A percentile compares a stretch with the other conserved stretches of the same genome.
Conservation (phyloP, 371 early-diverging fungal genomes). For the Rhizomucor pusillus region DNA sequence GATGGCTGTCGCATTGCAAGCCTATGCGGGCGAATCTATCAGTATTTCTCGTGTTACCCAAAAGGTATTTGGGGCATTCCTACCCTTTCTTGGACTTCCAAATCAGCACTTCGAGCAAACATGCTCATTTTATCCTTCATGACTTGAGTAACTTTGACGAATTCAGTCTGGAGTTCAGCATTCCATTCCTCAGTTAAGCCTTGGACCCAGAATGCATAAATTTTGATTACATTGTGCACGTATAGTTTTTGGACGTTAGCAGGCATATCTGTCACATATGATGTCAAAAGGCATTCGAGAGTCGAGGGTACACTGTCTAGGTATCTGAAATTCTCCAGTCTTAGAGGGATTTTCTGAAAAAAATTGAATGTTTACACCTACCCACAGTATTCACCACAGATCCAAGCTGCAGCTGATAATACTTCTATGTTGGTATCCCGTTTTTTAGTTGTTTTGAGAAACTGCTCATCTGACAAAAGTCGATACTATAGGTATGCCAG, state of each 20-base stretch:
- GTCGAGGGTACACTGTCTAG: slow-evolving; percentile 50
- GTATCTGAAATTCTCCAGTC: slow-evolving; percentile 15
- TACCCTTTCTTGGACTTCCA: slow-evolving; percentile 87
- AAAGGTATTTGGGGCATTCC: slow-evolving; percentile 7
- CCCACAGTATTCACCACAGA: slow-evolving; percentile 85
- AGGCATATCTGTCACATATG: slow-evolving; percentile 54
- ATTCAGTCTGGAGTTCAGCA: slow-evolving; percentile 46
- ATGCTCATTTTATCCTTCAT: slow-evolving; percentile 53
- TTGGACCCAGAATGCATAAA: slow-evolving; percentile 67
- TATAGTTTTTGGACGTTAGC: slow-evolving; percentile 68
- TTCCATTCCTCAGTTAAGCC: slow-evolving; percentile 59
- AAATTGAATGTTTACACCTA: slow-evolving; percentile 12
- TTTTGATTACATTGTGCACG: slow-evolving; percentile 73
- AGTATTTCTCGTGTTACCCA: neutral
- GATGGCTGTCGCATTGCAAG: slow-evolving; percentile 56
- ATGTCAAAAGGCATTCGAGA: slow-evolving; percentile 55
- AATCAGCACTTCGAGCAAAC: slow-evolving; percentile 55
- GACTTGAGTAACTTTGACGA: slow-evolving; percentile 48
- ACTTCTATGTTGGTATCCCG: slow-evolving; percentile 74
- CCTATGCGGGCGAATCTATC: slow-evolving; percentile 25
- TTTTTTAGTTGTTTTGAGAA: slow-evolving; percentile 61
- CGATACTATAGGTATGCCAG: slow-evolving; percentile 34
- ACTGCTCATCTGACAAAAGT: slow-evolving; percentile 53
- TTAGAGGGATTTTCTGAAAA: neutral
- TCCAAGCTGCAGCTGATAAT: slow-evolving; percentile 86